Evolutionary conservation across 1,284 basidiomycete species (phyloP), one percentile per base, ranked within the genome.

Genomic region (Malassezia dermatis): DNA sequence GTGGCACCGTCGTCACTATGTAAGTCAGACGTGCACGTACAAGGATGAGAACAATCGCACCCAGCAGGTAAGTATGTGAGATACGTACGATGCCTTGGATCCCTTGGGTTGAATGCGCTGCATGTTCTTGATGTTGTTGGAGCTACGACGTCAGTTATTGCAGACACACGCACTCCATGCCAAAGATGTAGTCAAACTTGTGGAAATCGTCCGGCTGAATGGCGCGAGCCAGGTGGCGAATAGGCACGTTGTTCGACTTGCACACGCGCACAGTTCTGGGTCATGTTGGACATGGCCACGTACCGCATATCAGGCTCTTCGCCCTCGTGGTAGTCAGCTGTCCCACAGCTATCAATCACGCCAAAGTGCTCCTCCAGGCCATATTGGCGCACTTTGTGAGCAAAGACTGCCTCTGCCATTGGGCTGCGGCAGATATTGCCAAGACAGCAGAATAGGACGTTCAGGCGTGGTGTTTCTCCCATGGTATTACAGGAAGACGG

Each of bases 171-270:
- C 45, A 60, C 63, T 71, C 78, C 77, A 78, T 78, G 2, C 78
- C 78, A 27, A 79, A 67, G 48, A 79, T 78, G 61, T 77, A 77
- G 66, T 78, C 71, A 57, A 78, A 79, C 8, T 60, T 57, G 45
- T 49, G 35, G 47, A 73, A 79, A 65, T 79, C 78, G 10, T 48
- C 17, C 8, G 45, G 41, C 0, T 51, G 52, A 21, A 79, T 73
- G 15, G 68, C 69, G 34, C 78, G 68, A 1, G 78, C 78, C 1
- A 63, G 58, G 41, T 70, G 74, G 21, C 71, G 60, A 51, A 77
- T 75, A 1, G 77, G 75, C 19, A 79, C 69, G 8, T 64, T 61
- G 50, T 78, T 69, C 58, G 75, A 73, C 26, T 65, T 48, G 53
- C 76, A 77, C 0, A 77, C 76, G 4, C 71, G 67, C 21, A 76